A percentile compares a stretch with the other conserved stretches of the same genome.
Evolutionary conservation across 192 early-diverging fungal genomes (phyloP).

Genomic region (Coemansia sp.): DNA sequence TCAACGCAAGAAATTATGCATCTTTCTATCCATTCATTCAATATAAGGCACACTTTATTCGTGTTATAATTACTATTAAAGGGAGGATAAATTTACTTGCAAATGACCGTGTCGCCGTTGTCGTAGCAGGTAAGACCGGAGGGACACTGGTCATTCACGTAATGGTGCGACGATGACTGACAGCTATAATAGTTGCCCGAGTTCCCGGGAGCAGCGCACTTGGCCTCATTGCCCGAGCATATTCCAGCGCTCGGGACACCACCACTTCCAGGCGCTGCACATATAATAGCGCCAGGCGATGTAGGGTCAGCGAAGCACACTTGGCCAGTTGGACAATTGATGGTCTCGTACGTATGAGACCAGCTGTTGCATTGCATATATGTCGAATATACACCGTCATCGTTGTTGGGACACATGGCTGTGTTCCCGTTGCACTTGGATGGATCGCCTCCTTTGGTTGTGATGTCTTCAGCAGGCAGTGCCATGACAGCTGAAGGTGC

Average conservation of each 20-base stretch:
- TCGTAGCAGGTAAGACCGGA: conserved; percentile 33
- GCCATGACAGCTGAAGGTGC: not conserved
- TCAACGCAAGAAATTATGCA: too few relatives aligned
- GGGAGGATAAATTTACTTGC: conserved; percentile 12
- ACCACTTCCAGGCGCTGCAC: conserved; percentile 39
- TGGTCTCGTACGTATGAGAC: conserved; percentile 27
- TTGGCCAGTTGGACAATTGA: conserved; percentile 33
- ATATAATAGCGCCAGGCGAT: conserved; percentile 31
- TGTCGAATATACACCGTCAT: conserved; percentile 37
- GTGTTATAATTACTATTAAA: too few relatives aligned
- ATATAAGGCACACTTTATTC: too few relatives aligned
- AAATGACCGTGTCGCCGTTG: conserved; percentile 24
- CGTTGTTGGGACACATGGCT: conserved; percentile 37
- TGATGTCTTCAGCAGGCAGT: not conserved
- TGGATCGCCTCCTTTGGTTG: not conserved
- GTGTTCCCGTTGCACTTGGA: conserved; percentile 36
- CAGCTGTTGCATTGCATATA: conserved; percentile 50
- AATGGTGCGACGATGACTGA: conserved; percentile 38
- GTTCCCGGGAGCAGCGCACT: conserved; percentile 26
- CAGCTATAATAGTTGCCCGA: conserved; percentile 40
- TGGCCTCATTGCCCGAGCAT: conserved; percentile 34
- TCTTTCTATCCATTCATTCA: too few relatives aligned
- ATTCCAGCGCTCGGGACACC: conserved; percentile 35
- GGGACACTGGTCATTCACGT: conserved; percentile 24
- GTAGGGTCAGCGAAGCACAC: conserved; percentile 51